Evolutionary conservation across 768 basidiomycete species (phyloP).

Genomic region (Roridomyces roridus): DNA sequence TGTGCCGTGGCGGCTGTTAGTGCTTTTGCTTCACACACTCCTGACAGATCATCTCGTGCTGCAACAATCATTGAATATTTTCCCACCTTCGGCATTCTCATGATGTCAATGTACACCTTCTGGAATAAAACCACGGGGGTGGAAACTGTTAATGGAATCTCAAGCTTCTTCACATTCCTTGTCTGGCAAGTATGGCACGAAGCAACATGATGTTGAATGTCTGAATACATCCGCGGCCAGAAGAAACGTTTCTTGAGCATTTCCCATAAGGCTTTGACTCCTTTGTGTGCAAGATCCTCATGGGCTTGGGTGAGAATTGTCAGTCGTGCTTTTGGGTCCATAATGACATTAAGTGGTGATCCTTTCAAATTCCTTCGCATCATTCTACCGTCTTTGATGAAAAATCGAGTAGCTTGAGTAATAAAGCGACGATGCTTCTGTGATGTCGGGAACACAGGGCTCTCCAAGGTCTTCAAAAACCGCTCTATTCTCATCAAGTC

Average conservation of each 20-base stretch:
- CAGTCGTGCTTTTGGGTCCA: slow-evolving; percentile 17
- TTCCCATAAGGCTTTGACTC: slow-evolving; percentile 23
- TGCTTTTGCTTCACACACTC: slow-evolving; percentile 34
- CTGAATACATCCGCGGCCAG: slow-evolving; percentile 31
- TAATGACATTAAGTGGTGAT: slow-evolving; percentile 16
- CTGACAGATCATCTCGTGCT: slow-evolving; percentile 36
- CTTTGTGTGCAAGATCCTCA: slow-evolving; percentile 31
- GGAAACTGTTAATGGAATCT: slow-evolving; percentile 23
- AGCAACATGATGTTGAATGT: slow-evolving; percentile 29
- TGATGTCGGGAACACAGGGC: slow-evolving; percentile 9
- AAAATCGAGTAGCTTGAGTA: slow-evolving; percentile 14
- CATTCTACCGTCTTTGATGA: slow-evolving; percentile 15
- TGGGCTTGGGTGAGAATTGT: slow-evolving; percentile 27
- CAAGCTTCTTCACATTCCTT: slow-evolving; percentile 6
- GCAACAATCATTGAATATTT: slow-evolving; percentile 31
- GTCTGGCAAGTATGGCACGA: slow-evolving; percentile 37
- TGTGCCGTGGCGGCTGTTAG: slow-evolving; percentile 20
- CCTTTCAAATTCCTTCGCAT: slow-evolving; percentile 8
- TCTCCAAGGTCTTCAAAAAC: slow-evolving; percentile 20
- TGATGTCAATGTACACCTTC: slow-evolving; percentile 33
- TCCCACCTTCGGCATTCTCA: slow-evolving; percentile 32
- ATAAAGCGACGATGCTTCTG: slow-evolving; percentile 13
- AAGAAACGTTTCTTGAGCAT: slow-evolving; percentile 27
- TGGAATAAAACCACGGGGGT: slow-evolving; percentile 22
- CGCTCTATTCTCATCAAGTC: background rate